Evolutionary conservation across 1,284 basidiomycete genomes (phyloP), one percentile per base, ranked within the genome.

Genomic region (Flammula alnicola): DNA sequence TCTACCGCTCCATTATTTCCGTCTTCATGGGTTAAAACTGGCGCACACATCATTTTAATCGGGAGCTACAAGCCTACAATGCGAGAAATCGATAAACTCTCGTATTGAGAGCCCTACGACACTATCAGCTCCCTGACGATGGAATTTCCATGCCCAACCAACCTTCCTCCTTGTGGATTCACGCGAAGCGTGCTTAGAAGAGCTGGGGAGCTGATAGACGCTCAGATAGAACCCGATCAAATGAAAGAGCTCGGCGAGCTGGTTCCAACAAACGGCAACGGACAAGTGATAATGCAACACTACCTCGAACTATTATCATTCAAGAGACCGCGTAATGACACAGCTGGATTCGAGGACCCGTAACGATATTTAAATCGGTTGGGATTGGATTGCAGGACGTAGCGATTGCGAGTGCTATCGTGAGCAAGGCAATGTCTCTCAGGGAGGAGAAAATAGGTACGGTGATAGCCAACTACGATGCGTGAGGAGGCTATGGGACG

Each of bases 1-100:
- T 86, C 91, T 5, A 81, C 78, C 0, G 57, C 53, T 3, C 84
- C 93, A 0, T 79, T 94, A 5, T 93, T 95, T 61, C 77, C 81
- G 2, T 78, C 83, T 0, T 61, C 70, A 0, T 84, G 79, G 75
- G 79, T 89, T 11, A 73, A 75, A 6, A 61, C 76, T 0, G 84
- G 86, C 0, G 77, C 88, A 0, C 88, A 92, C 59, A 59, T 95
- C 32, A 83, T 91, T 52, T 71, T 95, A 2, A 81, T 93, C 26
- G 91, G 93, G n/a, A 91, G 88, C 47, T 95, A 91, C 63, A 93
- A 79, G 25, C 86, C 88, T 0, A 62, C 71, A 11, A 95, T 95
- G 93, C 78, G 77, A 46, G 93, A 95, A 62, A 78, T 91, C 5
- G 84, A 88, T 38, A 66, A 61, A 73, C 69, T 0, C 74, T 93